Evolutionary conservation across 169 alveolate genomes (phyloP), one percentile per base, ranked within the genome.

Genomic region (Amoebophrya sp.): DNA sequence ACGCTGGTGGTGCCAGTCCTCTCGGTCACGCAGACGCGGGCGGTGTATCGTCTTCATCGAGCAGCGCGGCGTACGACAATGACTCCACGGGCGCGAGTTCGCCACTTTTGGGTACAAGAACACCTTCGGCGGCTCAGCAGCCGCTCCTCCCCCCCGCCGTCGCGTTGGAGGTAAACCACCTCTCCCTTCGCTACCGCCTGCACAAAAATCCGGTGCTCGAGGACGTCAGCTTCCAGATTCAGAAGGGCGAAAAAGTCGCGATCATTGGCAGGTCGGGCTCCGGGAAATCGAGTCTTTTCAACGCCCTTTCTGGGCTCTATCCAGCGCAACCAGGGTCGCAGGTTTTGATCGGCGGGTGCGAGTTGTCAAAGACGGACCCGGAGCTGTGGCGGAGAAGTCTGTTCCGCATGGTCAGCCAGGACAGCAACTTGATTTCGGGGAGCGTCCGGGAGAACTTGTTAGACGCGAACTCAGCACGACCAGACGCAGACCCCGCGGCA

Each of bases 201-300:
- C 92, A 91, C 69, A 87, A 90, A 0, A 58, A 41, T 26, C 42
- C 88, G 78, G 92, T 91, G 0, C 91, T 91, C 20, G 45, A 45
- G 0, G 88, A 90, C 50, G 39, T 91, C 38, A 58, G 41, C 41
- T 40, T 91, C 38, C 34, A 0, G 41, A 41, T 91, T 29, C 50
- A 45, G 1, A 34, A 50, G 41, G 70, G 87, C 29, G 48, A 90
- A 38, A 91, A 91, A 31, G 88, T 91, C 67, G 91, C 92, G 20
- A 45, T 91, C 67, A 78, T 90, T 39, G 92, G 92, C 26, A 43
- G 92, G 39, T 58, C 91, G 0, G 92, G 92, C 39, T 91, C 90
- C 15, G 92, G 92, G n/a, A 91, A 91, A 87, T 78, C 90, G 87
- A 88, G 90, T 41, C 90, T 91, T 16, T 91, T 91, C 91, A 88